Conservation (phyloP, 2,329 filamentous ascomycete species). For the Scedosporium minutisporum region DNA sequence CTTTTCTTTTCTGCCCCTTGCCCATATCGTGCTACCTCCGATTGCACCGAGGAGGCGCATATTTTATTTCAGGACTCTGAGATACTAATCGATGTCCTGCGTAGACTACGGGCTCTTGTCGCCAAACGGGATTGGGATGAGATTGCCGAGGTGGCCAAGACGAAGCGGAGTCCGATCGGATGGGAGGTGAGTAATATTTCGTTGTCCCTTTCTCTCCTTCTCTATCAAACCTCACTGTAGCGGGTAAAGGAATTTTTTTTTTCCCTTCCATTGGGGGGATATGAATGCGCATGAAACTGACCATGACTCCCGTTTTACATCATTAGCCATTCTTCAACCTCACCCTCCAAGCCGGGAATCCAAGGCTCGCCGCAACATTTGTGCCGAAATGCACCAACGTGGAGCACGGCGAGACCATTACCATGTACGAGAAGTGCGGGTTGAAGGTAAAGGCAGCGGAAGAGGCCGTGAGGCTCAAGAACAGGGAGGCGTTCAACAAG, state of each 20-base stretch:
- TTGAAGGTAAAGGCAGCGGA: slow-evolving; percentile 82
- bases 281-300: background rate
- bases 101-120: slow-evolving; percentile 75
- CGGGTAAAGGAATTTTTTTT: background rate
- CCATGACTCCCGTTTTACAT: slow-evolving; percentile 6
- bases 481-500: slow-evolving; percentile 63
- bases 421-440: slow-evolving; percentile 96
- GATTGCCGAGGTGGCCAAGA: slow-evolving; percentile 73
- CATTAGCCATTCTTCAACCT: slow-evolving; percentile 81
- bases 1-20: background rate
- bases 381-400: slow-evolving; percentile 77
- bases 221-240: background rate
- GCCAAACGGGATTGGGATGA: slow-evolving; percentile 87
- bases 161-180: slow-evolving; percentile 81
- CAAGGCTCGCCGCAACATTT: slow-evolving; percentile 72
- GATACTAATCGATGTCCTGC: slow-evolving; percentile 5
- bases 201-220: background rate
- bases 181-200: slow-evolving; percentile 64
- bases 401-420: slow-evolving; percentile 58
- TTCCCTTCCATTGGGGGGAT: background rate
- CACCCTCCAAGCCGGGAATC: slow-evolving; percentile 78
- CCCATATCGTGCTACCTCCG: background rate
- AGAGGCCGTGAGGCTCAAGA: slow-evolving; percentile 76
- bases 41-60: background rate
- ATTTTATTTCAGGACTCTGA: background rate